Conservation (phyloP, 768 basidiomycete species). For the Galerina marginata region DNA sequence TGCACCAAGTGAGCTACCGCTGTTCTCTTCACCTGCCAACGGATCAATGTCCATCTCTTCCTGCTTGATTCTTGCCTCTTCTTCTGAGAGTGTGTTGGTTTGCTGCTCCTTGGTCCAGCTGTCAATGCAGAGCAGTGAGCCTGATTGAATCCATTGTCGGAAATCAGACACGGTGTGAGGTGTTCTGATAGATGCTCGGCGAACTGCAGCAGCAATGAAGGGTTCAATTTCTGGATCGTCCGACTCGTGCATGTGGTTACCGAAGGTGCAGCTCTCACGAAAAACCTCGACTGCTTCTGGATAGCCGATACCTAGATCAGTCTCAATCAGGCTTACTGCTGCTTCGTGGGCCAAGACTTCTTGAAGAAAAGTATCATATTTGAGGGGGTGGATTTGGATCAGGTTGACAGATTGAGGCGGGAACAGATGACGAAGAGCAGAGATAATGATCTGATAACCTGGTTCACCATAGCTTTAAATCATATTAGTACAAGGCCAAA, state of each 20-base stretch:
- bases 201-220: neutral
- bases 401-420: neutral
- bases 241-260: neutral
- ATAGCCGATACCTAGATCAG: neutral
- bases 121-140: neutral
- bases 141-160: slow-evolving; percentile 1
- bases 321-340: neutral
- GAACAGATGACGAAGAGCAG: neutral
- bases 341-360: slow-evolving; percentile 6
- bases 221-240: neutral
- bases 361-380: neutral
- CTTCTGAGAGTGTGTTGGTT: neutral
- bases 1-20: too few species aligned
- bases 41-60: slow-evolving; percentile 1
- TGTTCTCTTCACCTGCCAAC: neutral
- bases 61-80: neutral
- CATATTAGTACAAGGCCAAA: too few species aligned
- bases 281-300: neutral
- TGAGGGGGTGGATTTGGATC: slow-evolving; percentile 1
- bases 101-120: neutral
- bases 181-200: neutral
- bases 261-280: slow-evolving; percentile 3
- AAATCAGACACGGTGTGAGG: neutral
- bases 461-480: slow-evolving; percentile 6
- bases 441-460: slow-evolving; percentile 1